These are phyloP conservation scores for Circinella umbellata DNA, from an alignment of 371 early-diverging fungal genomes.

Conservation along the genomic window DNA sequence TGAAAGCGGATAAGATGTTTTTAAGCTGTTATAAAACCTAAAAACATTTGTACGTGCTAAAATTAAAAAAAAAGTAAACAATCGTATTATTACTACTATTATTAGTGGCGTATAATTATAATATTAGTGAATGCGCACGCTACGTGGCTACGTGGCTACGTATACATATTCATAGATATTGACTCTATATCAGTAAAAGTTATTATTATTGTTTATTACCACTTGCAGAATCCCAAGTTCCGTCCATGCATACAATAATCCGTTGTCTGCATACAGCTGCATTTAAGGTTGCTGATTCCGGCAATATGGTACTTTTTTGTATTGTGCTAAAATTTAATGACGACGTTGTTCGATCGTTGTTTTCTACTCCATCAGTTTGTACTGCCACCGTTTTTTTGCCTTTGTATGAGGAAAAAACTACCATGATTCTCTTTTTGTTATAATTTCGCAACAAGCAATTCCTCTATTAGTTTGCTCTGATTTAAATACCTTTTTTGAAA, in stretches of 20 bases:
- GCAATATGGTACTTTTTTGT: neutral
- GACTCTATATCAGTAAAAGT: conserved; percentile 1
- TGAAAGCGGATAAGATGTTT: conserved; percentile 3
- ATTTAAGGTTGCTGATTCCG: neutral
- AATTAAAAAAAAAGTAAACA: neutral
- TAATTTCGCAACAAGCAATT: no score
- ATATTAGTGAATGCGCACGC: neutral
- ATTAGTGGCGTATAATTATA: neutral
- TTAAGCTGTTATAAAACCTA: conserved; percentile 23
- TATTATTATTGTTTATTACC: conserved; percentile 17
- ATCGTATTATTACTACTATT: neutral
- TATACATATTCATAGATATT: neutral
- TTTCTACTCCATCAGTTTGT: neutral
- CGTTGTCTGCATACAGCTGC: conserved; percentile 20
- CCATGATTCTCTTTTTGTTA: no score
- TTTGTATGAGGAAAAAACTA: no score
- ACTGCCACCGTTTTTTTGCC: no score
- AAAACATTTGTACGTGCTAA: conserved; percentile 40
- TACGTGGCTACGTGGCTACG: no score
- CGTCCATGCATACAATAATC: conserved; percentile 43
- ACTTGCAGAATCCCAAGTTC: conserved; percentile 47
- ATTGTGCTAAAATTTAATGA: neutral
- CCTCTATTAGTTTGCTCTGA: no score
- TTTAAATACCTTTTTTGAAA: no score
- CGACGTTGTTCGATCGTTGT: neutral